A percentile compares a stretch with the other conserved stretches of the same genome.
phyloP scores from a whole-genome alignment of 495 filamentous ascomycete species.

The Aspergillus haitiensis region DNA sequence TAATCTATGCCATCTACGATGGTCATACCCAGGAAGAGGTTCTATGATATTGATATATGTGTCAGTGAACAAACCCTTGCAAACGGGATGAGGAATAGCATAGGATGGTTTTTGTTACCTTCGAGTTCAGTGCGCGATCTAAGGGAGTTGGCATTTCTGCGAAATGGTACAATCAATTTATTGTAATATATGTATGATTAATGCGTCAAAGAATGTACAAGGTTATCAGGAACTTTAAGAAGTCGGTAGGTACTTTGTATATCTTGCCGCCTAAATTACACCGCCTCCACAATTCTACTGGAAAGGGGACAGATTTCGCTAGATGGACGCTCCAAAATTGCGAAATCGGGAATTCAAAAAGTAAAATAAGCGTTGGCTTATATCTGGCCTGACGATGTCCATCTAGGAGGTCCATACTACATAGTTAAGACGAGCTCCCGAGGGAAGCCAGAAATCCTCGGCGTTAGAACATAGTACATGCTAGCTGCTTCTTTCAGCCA shows the following conservation, averaged over 20 bases:
- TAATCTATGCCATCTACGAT: background rate
- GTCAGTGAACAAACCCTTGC: slow-evolving; percentile 1
- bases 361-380: too few species aligned
- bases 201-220: background rate
- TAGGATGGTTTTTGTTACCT: slow-evolving; percentile 48
- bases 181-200: slow-evolving; percentile 5
- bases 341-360: too few species aligned
- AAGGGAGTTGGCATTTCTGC: slow-evolving; percentile 67
- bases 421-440: too few species aligned
- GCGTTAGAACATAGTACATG: too few species aligned
- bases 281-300: slow-evolving; percentile 6
- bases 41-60: slow-evolving; percentile 36
- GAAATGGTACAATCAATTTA: background rate
- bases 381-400: too few species aligned
- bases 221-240: background rate
- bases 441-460: too few species aligned
- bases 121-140: slow-evolving; percentile 76
- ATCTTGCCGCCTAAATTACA: slow-evolving; percentile 7
- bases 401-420: too few species aligned
- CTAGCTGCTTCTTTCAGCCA: background rate
- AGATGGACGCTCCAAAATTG: too few species aligned
- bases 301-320: too few species aligned
- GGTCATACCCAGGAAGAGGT: slow-evolving; percentile 58
- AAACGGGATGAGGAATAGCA: background rate
- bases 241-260: background rate